Base-by-base conservation (phyloP, 148 eudicot genomes). In the Silene conica region DNA sequence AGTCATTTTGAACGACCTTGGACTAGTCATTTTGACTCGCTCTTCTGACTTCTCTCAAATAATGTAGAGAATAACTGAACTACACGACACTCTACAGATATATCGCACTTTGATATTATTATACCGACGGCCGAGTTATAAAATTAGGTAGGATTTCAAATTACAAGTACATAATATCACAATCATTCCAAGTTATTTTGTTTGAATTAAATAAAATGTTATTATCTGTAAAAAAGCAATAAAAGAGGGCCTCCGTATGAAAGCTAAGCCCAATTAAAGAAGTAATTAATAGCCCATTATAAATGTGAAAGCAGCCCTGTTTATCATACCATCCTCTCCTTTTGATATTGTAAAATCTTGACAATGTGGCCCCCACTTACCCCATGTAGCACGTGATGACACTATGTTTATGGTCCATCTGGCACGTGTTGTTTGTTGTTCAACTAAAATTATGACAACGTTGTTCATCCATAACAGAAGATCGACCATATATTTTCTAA, bases 371-470 rank as follows among this genome's bases (percentile, higher is more conserved):
- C 77, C 77, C 81, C 41, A 74, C 67, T 19, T 70, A 10, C 15
- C 78, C 59, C 68, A 69, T 52, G 78, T 38, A 73, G 57, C 82
- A 74, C 71, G 82, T 79, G 82, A 79, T 69, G 74, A 56, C 41
- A 28, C 46, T 7, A 18, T 16, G 14, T 56, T 11, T 69, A 22
- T 52, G 34, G 60, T 50, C 70, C 43, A 12, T 18, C 7, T 73
- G 41, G 31, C 81, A 73, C 73, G 81, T 79, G 77, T 46, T 3
- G 3, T 9, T 9, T 60, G 77, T 50, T 73, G 43, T 14, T 55
- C 10, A 16, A 25, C 59, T 19, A 22, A 54, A 20, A 18, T 60
- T 5, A 19, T 6, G 50, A 45, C 56, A 71, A 71, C 34, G 18
- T 62, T 62, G 38, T 13, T 62, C 50, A 46, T 34, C 5, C 3